Percentiles rank a stretch among this genome's conserved stretches.
Conservation (phyloP, 1,284 basidiomycete genomes). For the Sporisorium graminicola region DNA sequence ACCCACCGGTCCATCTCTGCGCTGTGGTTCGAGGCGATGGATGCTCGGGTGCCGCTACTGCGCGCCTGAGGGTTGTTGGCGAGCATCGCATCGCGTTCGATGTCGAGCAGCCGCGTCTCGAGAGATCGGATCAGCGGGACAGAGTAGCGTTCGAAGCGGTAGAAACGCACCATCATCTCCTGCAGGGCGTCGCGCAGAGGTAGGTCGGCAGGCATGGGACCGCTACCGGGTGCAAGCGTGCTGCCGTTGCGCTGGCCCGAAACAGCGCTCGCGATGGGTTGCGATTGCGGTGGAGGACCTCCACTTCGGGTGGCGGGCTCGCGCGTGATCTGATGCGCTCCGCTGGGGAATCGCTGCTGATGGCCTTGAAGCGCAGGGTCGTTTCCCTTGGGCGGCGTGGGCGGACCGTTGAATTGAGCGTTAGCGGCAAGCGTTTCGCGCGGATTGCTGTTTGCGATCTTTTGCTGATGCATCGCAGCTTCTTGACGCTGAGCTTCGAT, state of each 20-base stretch:
- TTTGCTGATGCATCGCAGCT: slow-evolving; percentile 3
- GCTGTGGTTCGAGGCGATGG: slow-evolving; percentile 18
- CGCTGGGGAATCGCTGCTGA: slow-evolving; percentile 34
- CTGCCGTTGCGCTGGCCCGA: slow-evolving; percentile 6
- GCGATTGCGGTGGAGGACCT: neutral
- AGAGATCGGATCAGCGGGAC: slow-evolving; percentile 65
- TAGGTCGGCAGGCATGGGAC: slow-evolving; percentile 57
- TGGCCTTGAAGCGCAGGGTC: neutral
- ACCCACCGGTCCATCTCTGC: slow-evolving; percentile 67
- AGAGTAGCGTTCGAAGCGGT: slow-evolving; percentile 68
- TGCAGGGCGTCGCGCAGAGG: slow-evolving; percentile 60
- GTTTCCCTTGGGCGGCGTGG: slow-evolving; percentile 30
- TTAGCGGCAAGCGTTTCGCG: neutral
- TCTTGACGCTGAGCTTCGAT: slow-evolving; percentile 38
- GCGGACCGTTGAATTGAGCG: slow-evolving; percentile 15
- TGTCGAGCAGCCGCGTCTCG: slow-evolving; percentile 63
- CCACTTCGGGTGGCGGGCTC: slow-evolving; percentile 17
- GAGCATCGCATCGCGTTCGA: slow-evolving; percentile 66
- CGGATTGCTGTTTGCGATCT: neutral
- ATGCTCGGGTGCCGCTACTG: slow-evolving; percentile 6
- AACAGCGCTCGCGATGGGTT: too few species aligned
- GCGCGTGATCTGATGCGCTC: slow-evolving; percentile 40
- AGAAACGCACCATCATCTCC: slow-evolving; percentile 68
- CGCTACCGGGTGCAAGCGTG: slow-evolving; percentile 50
- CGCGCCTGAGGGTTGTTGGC: slow-evolving; percentile 41